Conservation (phyloP, 148 eudicot genomes). For the Nepenthes gracilis region DNA sequence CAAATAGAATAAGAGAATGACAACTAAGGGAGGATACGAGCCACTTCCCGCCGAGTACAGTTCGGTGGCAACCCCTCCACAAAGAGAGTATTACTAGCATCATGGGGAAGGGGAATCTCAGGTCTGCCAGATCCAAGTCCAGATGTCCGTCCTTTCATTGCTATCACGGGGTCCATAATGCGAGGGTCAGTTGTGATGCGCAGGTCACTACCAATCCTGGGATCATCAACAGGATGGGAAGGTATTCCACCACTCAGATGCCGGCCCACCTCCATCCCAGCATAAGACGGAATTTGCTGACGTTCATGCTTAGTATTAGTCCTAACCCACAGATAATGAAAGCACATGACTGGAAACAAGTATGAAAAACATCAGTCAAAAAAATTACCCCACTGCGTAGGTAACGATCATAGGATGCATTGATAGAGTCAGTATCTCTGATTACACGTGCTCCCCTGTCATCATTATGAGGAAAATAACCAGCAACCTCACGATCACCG, state of each 20-base stretch:
- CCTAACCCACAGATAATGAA: background rate
- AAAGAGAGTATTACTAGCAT: constrained; percentile 68
- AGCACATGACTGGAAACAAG: background rate
- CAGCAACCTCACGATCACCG: constrained; percentile 43
- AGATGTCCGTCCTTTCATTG: constrained; percentile 29
- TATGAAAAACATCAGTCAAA: background rate
- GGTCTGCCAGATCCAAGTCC: constrained; percentile 41
- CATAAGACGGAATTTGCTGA: constrained; percentile 48
- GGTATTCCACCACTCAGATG: constrained; percentile 31
- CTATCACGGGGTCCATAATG: constrained; percentile 15
- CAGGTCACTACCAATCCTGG: constrained; percentile 4
- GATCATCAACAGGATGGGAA: constrained; percentile 34
- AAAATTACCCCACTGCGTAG: constrained; percentile 40
- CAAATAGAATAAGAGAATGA: background rate
- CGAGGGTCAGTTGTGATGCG: background rate
- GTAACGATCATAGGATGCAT: constrained; percentile 66
- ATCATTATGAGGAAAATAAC: constrained; percentile 45
- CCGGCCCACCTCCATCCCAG: constrained; percentile 46
- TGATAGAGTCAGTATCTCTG: constrained; percentile 54
- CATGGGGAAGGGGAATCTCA: constrained; percentile 63
- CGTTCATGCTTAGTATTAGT: constrained; percentile 9
- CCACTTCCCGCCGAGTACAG: constrained; percentile 65
- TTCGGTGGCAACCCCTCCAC: constrained; percentile 79
- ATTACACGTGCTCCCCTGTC: constrained; percentile 33
- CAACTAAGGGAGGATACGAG: constrained; percentile 64